phyloP scores from a whole-genome alignment of 2,329 filamentous ascomycete genomes.

The Salinomyces thailandicus region DNA sequence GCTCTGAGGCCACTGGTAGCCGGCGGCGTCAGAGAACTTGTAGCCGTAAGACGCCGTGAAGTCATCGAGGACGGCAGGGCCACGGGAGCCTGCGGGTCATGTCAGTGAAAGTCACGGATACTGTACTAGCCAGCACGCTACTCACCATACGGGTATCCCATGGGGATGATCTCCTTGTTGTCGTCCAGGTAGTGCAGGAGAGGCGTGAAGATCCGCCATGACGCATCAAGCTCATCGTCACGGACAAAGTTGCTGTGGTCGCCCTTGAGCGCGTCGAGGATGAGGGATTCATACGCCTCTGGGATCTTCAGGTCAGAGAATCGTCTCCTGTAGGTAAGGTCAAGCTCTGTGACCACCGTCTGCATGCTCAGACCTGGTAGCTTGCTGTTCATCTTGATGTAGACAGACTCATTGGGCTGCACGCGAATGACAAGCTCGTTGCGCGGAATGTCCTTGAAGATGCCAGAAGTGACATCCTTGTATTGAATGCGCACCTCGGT shows the following conservation, averaged over 20 bases:
- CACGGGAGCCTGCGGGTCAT: slow-evolving; percentile 68
- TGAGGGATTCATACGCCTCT: slow-evolving; percentile 95
- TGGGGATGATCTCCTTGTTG: slow-evolving; percentile 98
- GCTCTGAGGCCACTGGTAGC: slow-evolving; percentile 81
- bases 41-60: slow-evolving; percentile 98
- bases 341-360: slow-evolving; percentile 95
- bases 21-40: slow-evolving; percentile 94
- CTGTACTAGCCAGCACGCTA: slow-evolving; percentile 10
- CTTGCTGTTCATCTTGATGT: slow-evolving; percentile 99
- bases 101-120: background rate
- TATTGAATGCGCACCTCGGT: slow-evolving; percentile 98
- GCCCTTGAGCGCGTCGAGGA: slow-evolving; percentile 93
- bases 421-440: slow-evolving; percentile 99
- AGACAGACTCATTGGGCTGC: slow-evolving; percentile 98
- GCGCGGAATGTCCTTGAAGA: slow-evolving; percentile 98
- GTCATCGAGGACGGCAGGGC: slow-evolving; percentile 90
- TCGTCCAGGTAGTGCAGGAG: slow-evolving; percentile 96
- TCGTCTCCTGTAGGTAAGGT: slow-evolving; percentile 92
- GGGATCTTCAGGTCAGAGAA: slow-evolving; percentile 99
- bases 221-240: slow-evolving; percentile 92
- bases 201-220: slow-evolving; percentile 97
- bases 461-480: slow-evolving; percentile 97
- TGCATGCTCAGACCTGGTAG: slow-evolving; percentile 97
- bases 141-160: slow-evolving; percentile 99
- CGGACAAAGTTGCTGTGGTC: slow-evolving; percentile 99